Evolutionary conservation across 2,329 filamentous ascomycete species (phyloP).

Genomic region (Cryphonectria japonica): DNA sequence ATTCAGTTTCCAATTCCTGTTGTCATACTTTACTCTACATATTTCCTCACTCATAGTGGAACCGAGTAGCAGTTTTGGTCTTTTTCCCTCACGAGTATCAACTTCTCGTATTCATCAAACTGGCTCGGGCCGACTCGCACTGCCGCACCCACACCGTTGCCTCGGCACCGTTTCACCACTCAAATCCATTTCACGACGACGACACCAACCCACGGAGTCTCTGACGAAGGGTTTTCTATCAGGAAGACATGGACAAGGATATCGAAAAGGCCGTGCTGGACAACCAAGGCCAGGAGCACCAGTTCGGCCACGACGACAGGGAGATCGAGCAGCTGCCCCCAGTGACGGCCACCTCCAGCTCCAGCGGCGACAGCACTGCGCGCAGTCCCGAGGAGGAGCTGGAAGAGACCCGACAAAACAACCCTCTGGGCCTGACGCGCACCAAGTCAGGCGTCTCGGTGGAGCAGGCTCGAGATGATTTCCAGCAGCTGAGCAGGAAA

Average conservation of each 20-base stretch:
- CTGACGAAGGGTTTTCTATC: neutral
- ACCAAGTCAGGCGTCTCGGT: constrained; percentile 61
- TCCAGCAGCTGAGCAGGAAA: constrained; percentile 67
- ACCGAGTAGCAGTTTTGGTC: neutral
- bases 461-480: constrained; percentile 70
- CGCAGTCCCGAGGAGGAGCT: constrained; percentile 44
- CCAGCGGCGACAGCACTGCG: constrained; percentile 28
- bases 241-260: constrained; percentile 29
- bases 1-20: neutral
- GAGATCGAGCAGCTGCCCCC: constrained; percentile 31
- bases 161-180: neutral
- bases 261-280: constrained; percentile 30
- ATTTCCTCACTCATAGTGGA: neutral
- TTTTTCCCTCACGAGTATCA: neutral
- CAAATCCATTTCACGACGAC: constrained; percentile 6
- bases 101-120: neutral
- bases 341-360: constrained; percentile 28
- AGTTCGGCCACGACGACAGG: constrained; percentile 19
- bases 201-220: neutral
- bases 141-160: neutral
- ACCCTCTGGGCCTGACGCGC: constrained; percentile 52
- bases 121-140: neutral
- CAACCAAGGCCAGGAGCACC: constrained; percentile 17
- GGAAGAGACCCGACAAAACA: constrained; percentile 48
- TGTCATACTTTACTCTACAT: neutral